Evolutionary conservation across 2,329 filamentous ascomycete species (phyloP), one percentile per base, ranked within the genome.

Genomic region (Phialophora expanda): DNA sequence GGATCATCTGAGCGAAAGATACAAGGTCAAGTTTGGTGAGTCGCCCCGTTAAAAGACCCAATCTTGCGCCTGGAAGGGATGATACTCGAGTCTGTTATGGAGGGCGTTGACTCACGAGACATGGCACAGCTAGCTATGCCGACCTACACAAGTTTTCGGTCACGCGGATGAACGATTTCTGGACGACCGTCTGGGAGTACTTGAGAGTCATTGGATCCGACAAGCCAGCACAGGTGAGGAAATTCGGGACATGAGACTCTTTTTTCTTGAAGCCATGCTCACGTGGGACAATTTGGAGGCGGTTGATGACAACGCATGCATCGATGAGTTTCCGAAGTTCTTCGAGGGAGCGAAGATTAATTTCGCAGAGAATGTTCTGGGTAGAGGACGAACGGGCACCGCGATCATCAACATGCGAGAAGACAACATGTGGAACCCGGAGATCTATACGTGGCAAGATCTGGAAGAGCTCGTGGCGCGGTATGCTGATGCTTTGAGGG

Each of bases 121-220:
- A 41, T 20, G 30, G 32, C 20, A n/a, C 14, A 59, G 56, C 20
- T 24, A 60, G 20, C 30, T 75, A 76, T 4, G 72, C 74, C 54
- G 75, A 79, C 3, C 72, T 80, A 24, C 77, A 80, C 22, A 71
- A 68, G 66, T 81, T 78, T 76, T 78, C 75, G 32, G 74, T 78
- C 12, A 66, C 72, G 1, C 71, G 75, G 17, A 71, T 76, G 6
- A 78, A 79, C 50, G 73, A 77, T 12, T 80, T 81, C 65, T 81
- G 79, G 79, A 72, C 75, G 22, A 75, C 78, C 62, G 65, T 79
- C 11, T 79, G 79, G 65, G 58, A 70, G 12, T 79, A 77, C 22
- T 38, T 48, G 7, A 78, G 1, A 30, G 64, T 48, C 67, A 78
- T 8, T 73, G 76, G 14, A 53, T 70, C 62, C 11, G 69, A 20